Base-by-base conservation (phyloP, 805 yeast genomes). In the Suhomyces vadensis region DNA sequence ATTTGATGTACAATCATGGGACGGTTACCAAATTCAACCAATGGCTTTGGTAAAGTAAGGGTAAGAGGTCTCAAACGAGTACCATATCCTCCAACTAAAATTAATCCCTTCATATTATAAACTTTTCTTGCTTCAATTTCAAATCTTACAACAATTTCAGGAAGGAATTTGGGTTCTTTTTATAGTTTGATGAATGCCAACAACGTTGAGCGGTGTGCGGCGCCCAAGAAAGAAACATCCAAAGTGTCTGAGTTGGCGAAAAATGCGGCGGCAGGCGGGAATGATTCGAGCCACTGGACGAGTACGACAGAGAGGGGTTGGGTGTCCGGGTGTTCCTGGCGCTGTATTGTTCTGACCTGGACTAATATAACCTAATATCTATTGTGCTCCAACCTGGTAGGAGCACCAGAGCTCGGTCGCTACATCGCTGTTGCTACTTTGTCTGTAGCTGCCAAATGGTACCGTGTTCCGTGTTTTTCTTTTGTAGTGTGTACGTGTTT, bases 11-110 rank as follows among this genome's bases (percentile, higher is more conserved):
- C 78, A 61, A 94, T 94, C 99, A 94, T 94, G 63, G 99, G 98
- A 77, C 92, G 87, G 87, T 94, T 94, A 69, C 87, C 99, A 64
- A 94, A 94, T 75, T 92, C 98, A 54, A 91, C 97, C 71, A 91
- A 79, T 41, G 98, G 98, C 75, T 91, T 91, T 69, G 98, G 98
- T 54, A 85, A 80, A 47, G 97, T 89, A 60, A 91, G 77, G 51
- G 98, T 91, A 63, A 94, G 79, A 52, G 99, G 99, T 82, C 99
- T 91, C 78, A 94, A 86, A 78, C 99, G 94, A 64, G 99, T 94
- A 80, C 99, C 99, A 79, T 91, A 94, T 73, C 99, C 99, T 67
- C 99, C 99, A 61, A 92, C 98, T 70, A 92, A 84, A 80, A 92
- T 92, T 73, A 92, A 83, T 68, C 96, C 97, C 79, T 90, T 90